Evolutionary conservation across 1,284 basidiomycete species (phyloP).

Genomic region (Malassezia japonica): DNA sequence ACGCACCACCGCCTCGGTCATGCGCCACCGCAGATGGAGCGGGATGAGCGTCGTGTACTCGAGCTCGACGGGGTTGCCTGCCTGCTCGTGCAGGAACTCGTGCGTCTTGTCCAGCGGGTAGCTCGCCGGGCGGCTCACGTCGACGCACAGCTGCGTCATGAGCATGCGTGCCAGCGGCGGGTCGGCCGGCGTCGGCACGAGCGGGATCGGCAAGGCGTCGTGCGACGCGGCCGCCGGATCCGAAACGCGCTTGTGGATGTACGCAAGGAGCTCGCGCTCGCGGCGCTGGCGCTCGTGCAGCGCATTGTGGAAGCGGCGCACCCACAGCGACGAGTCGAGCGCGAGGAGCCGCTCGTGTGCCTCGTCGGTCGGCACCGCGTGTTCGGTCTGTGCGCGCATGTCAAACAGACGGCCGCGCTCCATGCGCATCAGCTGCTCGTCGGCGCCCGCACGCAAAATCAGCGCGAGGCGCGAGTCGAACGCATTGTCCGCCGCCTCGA

Average conservation of each 20-base stretch:
- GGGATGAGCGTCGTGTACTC: constrained; percentile 74
- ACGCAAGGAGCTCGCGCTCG: constrained; percentile 50
- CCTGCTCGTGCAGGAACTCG: constrained; percentile 64
- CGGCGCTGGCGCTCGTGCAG: constrained; percentile 50
- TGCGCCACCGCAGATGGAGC: constrained; percentile 64
- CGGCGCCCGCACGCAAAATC: constrained; percentile 66
- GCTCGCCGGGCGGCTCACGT: constrained; percentile 56
- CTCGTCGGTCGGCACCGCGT: neutral
- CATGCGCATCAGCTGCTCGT: constrained; percentile 65
- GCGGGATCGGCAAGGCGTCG: constrained; percentile 51
- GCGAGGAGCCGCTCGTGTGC: constrained; percentile 65
- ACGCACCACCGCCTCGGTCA: constrained; percentile 58
- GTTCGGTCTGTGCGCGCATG: neutral
- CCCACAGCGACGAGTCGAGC: constrained; percentile 73
- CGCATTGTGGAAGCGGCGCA: constrained; percentile 42
- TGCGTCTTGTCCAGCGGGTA: constrained; percentile 57
- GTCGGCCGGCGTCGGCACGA: constrained; percentile 51
- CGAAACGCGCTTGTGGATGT: constrained; percentile 25
- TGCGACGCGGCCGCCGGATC: constrained; percentile 22
- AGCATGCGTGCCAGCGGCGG: constrained; percentile 69
- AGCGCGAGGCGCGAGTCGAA: constrained; percentile 72
- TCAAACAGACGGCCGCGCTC: constrained; percentile 70
- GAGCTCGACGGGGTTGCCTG: constrained; percentile 64
- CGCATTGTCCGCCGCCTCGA: constrained; percentile 80
- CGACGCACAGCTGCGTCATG: constrained; percentile 58